Base-by-base conservation (phyloP, 371 early-diverging fungal genomes). In the Mortierella polycephala region DNA sequence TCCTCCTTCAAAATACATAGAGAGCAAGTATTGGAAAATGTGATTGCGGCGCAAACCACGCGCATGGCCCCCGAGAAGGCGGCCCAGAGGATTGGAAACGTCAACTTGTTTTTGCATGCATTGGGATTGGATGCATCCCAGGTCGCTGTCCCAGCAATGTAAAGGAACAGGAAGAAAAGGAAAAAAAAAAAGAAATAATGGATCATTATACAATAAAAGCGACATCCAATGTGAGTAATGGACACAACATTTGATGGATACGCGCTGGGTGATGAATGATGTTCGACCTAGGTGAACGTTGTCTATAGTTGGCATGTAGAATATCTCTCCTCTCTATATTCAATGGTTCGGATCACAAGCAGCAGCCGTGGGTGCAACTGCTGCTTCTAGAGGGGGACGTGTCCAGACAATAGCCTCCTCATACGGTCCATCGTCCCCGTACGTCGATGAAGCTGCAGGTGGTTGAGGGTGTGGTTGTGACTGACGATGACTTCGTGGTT, bases 21-120 rank as follows among this genome's bases (percentile, higher is more conserved):
- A 59, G 96, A 94, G 53, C 92, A 94, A 69, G 94, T 97, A 0
- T 86, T 97, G 77, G 94, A 95, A 57, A 91, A 90, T 84, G 82
- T 94, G 65, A 84, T 90, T 60, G 90, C 93, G n/a, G 87, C 91
- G 64, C 83, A 80, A 62, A 83, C 83, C 65, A 84, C 88, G 44
- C 87, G 86, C 47, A 47, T 91, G 53, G 81, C 89, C 5, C 75
- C 85, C 8, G 90, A 90, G 39, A 88, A 91, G 70, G 88, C 91
- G 0, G 85, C 83, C 5, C 90, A 90, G 58, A 83, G 90, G 66
- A 90, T 94, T 55, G 87, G 88, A 23, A 97, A 97, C 73, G 96
- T 96, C 53, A 96, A 98, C 81, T 75, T 97, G 67, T 98, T 98
- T 81, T 83, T 98, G 65, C 95, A 96, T 82, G 95, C 99, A 7